Evolutionary conservation across 2,329 filamentous ascomycete genomes (phyloP).

Genomic region (Fusarium penzigii): DNA sequence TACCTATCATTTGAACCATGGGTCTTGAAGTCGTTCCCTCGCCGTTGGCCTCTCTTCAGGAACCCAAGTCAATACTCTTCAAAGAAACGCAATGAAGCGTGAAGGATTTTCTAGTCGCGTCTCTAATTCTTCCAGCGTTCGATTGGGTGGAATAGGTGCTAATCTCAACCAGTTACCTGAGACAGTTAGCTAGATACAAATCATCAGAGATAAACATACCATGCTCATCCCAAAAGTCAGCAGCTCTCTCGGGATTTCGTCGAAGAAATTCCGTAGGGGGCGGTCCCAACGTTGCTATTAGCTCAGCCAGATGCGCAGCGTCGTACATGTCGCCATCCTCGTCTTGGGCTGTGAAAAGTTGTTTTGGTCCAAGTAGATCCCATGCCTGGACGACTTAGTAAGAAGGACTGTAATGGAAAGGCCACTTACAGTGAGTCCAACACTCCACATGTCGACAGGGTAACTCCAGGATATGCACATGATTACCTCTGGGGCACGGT

Average conservation of each 20-base stretch:
- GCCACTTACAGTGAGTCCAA: slow-evolving; percentile 24
- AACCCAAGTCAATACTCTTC: slow-evolving; percentile 24
- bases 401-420: background rate
- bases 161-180: slow-evolving; percentile 23
- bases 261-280: slow-evolving; percentile 19
- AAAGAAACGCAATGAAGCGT: slow-evolving; percentile 22
- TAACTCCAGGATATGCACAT: slow-evolving; percentile 26
- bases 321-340: slow-evolving; percentile 24
- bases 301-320: slow-evolving; percentile 22
- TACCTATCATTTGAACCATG: slow-evolving; percentile 18
- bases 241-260: slow-evolving; percentile 10
- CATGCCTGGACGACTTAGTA: slow-evolving; percentile 17
- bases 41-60: slow-evolving; percentile 24
- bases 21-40: slow-evolving; percentile 24
- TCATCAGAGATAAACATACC: slow-evolving; percentile 13
- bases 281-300: slow-evolving; percentile 27
- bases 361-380: slow-evolving; percentile 22
- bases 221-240: slow-evolving; percentile 26
- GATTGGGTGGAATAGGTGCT: slow-evolving; percentile 21
- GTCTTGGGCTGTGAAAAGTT: slow-evolving; percentile 21
- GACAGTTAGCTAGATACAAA: background rate
- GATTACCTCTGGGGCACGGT: slow-evolving; percentile 27
- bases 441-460: slow-evolving; percentile 32
- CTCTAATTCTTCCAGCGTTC: slow-evolving; percentile 20
- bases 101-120: slow-evolving; percentile 17